A percentile compares a stretch with the other conserved stretches of the same genome.
phyloP scores from a whole-genome alignment of 2,329 filamentous ascomycete genomes.

The Teratosphaeriaceae sp. region DNA sequence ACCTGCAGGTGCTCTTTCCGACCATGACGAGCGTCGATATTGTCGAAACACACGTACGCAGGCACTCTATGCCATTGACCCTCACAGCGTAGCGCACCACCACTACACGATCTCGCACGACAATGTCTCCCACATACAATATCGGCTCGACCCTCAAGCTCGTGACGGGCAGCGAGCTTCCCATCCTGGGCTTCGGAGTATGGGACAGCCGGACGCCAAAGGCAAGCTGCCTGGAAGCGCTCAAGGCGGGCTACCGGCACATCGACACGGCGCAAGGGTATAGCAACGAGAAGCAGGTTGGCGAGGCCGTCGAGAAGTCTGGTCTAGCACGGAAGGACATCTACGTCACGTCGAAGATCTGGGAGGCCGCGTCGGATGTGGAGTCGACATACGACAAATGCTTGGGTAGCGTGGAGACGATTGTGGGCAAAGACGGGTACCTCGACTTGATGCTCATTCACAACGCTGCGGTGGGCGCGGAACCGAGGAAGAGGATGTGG shows the following conservation, averaged over 20 bases:
- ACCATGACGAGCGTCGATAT: neutral
- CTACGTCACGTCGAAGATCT: conserved; percentile 67
- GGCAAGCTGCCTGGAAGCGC: conserved; percentile 51
- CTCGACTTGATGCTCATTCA: conserved; percentile 69
- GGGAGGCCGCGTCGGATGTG: conserved; percentile 45
- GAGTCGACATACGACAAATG: conserved; percentile 55
- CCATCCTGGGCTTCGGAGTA: conserved; percentile 64
- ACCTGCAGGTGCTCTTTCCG: neutral
- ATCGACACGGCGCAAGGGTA: conserved; percentile 66
- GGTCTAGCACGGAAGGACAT: conserved; percentile 52
- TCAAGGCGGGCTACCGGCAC: conserved; percentile 55
- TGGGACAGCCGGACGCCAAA: conserved; percentile 43
- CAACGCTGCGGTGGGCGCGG: conserved; percentile 50
- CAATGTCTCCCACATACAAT: conserved; percentile 30
- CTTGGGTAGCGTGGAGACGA: conserved; percentile 56
- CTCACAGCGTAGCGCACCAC: neutral
- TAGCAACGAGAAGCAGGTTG: conserved; percentile 61
- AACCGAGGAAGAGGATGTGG: conserved; percentile 58
- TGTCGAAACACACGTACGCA: neutral
- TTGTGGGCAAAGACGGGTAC: conserved; percentile 53
- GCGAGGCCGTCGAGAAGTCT: conserved; percentile 54
- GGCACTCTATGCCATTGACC: too few relatives aligned
- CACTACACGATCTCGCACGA: neutral
- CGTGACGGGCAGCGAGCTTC: conserved; percentile 44
- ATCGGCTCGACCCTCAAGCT: conserved; percentile 46